Evolutionary conservation across 192 early-diverging fungal genomes (phyloP), one percentile per base, ranked within the genome.

Genomic region (Funneliformis geosporum): DNA sequence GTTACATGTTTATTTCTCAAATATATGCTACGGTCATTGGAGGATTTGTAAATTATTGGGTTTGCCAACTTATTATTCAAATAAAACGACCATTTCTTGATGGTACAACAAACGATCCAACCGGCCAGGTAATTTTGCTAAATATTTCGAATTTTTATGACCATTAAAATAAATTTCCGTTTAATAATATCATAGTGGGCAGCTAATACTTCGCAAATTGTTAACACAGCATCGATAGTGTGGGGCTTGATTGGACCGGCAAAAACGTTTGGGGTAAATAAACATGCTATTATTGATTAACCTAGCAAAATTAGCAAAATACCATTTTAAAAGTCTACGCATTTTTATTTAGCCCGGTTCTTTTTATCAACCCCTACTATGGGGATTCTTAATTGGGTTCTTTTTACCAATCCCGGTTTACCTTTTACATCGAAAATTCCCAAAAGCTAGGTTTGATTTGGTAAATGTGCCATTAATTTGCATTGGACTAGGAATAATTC

Each of bases 1-100:
- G 84, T 28, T 73, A 81, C 33, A 86, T 94, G 83, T 92, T 94
- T 80, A 70, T 86, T n/a, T 80, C 85, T 16, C 93, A 93, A 79
- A 71, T 90, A 28, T 27, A 82, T 12, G 89, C 90, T 25, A 93
- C 92, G 4, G 14, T 87, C 8, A 43, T 89, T 16, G 81, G 83
- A 18, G 73, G 76, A 8, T 69, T 82, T 10, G 73, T 89, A 44
- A 86, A 85, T 67, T 82, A 84, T 50, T 71, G 76, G 21, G 81
- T 84, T 2, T 72, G 77, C 4, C 27, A 46, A 1, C 79, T 81
- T 66, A 67, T 84, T 55, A 66, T 82, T 27, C 28, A 65, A 11
- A 14, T 21, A 40, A 75, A 75, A n/a, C 23, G 73, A 60, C 47
- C 38, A 38, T 75, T 40, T 60, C 27, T 75, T 38, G 73, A 75